Percentiles rank a stretch among this genome's conserved stretches.
phyloP scores from a whole-genome alignment of 2,329 filamentous ascomycete species.

The Paraconiothyrium brasiliense region DNA sequence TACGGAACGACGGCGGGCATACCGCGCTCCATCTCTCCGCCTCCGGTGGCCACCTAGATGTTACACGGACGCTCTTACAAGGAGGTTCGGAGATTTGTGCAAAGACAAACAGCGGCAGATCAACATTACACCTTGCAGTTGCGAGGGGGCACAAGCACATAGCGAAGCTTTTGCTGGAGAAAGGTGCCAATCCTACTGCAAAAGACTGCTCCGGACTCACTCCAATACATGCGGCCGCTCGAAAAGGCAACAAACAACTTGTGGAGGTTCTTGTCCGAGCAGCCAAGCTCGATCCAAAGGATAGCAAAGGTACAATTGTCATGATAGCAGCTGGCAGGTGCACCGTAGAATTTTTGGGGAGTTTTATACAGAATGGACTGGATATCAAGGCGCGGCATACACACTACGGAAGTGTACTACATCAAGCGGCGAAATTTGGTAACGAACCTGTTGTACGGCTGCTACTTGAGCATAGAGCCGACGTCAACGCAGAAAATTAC shows the following conservation, averaged over 20 bases:
- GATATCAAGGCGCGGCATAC: no score
- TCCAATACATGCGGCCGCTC: background rate
- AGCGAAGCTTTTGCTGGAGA: background rate
- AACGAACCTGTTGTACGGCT: no score
- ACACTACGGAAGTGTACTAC: no score
- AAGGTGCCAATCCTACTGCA: background rate
- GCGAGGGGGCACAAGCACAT: background rate
- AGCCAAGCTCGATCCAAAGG: no score
- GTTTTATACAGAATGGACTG: no score
- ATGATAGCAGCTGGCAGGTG: no score
- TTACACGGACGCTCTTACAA: slow-evolving; percentile 14
- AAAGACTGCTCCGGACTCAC: background rate
- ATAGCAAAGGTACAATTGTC: no score
- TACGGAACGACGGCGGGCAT: slow-evolving; percentile 8
- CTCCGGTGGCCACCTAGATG: slow-evolving; percentile 3
- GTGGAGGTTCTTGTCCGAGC: no score
- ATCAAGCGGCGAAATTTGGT: no score
- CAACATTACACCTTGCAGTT: slow-evolving; percentile 1
- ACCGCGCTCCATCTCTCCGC: slow-evolving; percentile 20
- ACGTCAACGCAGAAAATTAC: no score
- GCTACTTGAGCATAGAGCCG: no score
- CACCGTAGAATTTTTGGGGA: no score
- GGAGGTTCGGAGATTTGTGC: background rate
- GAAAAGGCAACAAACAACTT: background rate
- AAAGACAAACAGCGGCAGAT: background rate